Base-by-base conservation (phyloP, 176 grass and related monocot species). In the Pontederia crassipes region DNA sequence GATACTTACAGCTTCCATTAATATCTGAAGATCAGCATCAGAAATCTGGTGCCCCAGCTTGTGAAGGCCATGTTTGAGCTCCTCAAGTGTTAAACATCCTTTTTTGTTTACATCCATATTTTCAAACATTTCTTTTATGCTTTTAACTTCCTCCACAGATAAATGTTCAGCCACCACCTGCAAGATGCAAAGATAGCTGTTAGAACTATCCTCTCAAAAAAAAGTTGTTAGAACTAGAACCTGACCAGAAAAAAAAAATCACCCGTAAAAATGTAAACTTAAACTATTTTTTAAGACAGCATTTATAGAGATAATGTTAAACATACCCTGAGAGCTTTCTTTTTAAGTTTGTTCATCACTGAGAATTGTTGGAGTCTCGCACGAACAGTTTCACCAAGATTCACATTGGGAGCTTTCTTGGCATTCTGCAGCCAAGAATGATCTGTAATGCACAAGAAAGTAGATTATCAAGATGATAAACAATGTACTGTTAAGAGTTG, bases 331-430 rank as follows among this genome's bases (percentile, higher is more conserved):
- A 69, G 32, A 57, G 66, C 66, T 46, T 28, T 69, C 53, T 69
- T 69, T 57, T 69, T 69, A 46, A 69, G 15, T 57, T 69, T 69
- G 66, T 69, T 69, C 66, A 69, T 69, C 32, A 69, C 53, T 14
- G 66, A 57, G 35, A 69, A 69, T 24, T 69, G 66, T 24, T 57
- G 66, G 16, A 69, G 66, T 32, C 53, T 69, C 46, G 66, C 52
- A 47, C 66, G 66, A 57, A 69, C 65, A 12, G 65, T 46, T 24
- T 69, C 66, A 57, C 66, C 53, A 3, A 69, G 66, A 32, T 55
- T 13, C 8, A 69, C 35, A 47, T 55, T 48, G 1, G 66, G 66
- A 24, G 66, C 66, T 40, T 69, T 69, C 35, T 69, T 69, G 10
- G 52, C 32, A 27, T 57, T 69, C 46, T 48, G 66, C 66, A 69